Base-by-base conservation (phyloP, 169 alveolate species). In the Eimeria praecox region DNA sequence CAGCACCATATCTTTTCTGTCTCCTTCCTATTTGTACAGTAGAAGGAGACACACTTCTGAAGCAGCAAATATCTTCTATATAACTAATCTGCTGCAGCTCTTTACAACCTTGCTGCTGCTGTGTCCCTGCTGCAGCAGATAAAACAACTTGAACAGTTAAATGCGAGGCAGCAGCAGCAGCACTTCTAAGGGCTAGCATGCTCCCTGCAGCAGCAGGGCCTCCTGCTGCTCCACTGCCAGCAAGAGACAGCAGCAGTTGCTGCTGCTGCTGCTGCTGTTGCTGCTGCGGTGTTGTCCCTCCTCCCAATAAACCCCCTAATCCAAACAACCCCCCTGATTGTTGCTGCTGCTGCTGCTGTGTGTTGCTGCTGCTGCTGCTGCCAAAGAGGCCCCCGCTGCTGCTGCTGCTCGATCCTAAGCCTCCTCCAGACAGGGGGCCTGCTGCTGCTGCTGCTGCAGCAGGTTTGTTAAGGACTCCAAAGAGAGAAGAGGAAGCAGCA, bases 191-290 rank as follows among this genome's bases (percentile, higher is more conserved):
- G 46, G 49, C 90, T 35, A 80, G 18, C 71, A 80, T 33, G 69
- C 52, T 80, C 24, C 90, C 42, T 6, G 73, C 69, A 24, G 90
- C 33, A 14, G 90, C n/a, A n/a, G 44, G 52, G 44, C 40, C 71
- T 71, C 90, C 46, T 42, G 33, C n/a, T n/a, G n/a, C n/a, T n/a
- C n/a, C n/a, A 14, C 56, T 38, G 66, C 88, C 62, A 14, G 38
- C 16, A 8, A 27, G 82, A 44, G n/a, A 83, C n/a, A 12, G 86
- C 94, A n/a, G 94, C 87, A 64, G 66, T 66, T 62, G 94, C 56
- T 62, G 94, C 94, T 38, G 94, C 87, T 62, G 73, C 82, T 89
- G 94, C 64, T 89, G 80, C 56, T 52, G 75, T 38, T 59, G 62
- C 92, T 54, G 92, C 92, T 46, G 92, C 75, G 16, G 75, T 52